These are phyloP conservation scores for Diaporthe vaccinii DNA, from an alignment of 2,329 filamentous ascomycete genomes.

Conservation along the genomic window DNA sequence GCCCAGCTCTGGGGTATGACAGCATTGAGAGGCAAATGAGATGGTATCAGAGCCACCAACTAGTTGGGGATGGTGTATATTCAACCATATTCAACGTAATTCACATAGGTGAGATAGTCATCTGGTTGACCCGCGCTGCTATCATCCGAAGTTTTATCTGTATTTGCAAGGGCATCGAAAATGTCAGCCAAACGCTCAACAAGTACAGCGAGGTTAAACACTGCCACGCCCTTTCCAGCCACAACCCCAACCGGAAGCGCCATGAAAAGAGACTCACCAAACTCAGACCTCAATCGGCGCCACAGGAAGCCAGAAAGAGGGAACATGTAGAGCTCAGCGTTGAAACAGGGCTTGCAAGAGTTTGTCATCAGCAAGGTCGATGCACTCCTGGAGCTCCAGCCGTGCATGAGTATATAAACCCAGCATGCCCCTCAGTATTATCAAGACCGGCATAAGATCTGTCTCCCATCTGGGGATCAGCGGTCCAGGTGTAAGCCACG, in stretches of 20 bases:
- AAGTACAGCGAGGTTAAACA: not conserved
- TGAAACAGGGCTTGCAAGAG: not conserved
- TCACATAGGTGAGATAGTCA: no score
- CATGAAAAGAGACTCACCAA: not conserved
- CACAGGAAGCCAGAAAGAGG: not conserved
- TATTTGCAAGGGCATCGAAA: no score
- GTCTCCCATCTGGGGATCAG: not conserved
- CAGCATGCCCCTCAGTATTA: not conserved
- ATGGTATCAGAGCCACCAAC: not conserved
- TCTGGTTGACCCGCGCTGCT: not conserved
- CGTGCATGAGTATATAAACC: not conserved
- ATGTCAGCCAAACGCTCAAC: not conserved
- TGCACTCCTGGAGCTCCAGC: not conserved
- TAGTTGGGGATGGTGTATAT: not conserved
- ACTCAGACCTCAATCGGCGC: no score
- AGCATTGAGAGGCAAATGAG: not conserved
- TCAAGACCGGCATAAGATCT: not conserved
- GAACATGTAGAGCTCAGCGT: not conserved
- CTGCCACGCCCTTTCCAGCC: not conserved
- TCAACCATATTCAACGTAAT: not conserved
- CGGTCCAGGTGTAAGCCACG: not conserved
- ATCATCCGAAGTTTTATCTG: not conserved
- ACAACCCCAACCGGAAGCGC: not conserved
- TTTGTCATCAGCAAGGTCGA: not conserved
- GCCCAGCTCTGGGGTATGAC: constrained; percentile 22